Conservation (phyloP, 2,329 filamentous ascomycete genomes). For the Arthrobotrys megalospora region DNA sequence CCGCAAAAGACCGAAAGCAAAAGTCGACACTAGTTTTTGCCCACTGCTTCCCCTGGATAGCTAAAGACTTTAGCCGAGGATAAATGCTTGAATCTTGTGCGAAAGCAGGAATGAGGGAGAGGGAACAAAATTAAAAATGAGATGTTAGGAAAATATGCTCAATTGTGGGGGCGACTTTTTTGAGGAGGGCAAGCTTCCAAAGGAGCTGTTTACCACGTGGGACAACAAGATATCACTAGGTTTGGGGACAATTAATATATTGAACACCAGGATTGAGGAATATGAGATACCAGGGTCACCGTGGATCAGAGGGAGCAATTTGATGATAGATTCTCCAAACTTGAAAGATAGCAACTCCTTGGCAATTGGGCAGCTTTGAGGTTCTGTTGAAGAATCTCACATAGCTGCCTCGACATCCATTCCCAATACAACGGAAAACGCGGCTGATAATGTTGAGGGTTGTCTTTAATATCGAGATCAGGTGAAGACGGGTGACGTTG, state of each 20-base stretch:
- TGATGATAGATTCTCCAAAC: conserved; percentile 39
- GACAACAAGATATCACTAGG: conserved; percentile 44
- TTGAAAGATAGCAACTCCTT: conserved; percentile 27
- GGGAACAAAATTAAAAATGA: conserved; percentile 53
- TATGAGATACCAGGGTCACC: conserved; percentile 26
- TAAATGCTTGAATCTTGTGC: conserved; percentile 45
- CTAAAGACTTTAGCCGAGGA: conserved; percentile 58
- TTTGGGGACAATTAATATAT: conserved; percentile 27
- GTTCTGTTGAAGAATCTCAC: background rate
- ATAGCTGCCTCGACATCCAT: conserved; percentile 10
- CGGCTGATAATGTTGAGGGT: conserved; percentile 34
- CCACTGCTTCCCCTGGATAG: conserved; percentile 12
- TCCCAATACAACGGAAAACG: conserved; percentile 39
- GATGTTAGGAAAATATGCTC: conserved; percentile 52
- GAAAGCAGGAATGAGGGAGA: conserved; percentile 46
- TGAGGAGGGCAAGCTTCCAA: conserved; percentile 34
- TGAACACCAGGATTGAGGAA: conserved; percentile 31
- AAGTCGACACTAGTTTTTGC: conserved; percentile 5
- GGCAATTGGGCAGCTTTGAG: conserved; percentile 18
- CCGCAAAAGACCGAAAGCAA: conserved; percentile 52
- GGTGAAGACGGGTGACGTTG: conserved; percentile 55
- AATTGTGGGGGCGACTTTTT: conserved; percentile 52
- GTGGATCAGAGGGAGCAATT: conserved; percentile 41
- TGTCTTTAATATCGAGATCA: conserved; percentile 35
- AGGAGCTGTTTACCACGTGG: conserved; percentile 56